Evolutionary conservation across 2,329 filamentous ascomycete genomes (phyloP), one percentile per base, ranked within the genome.

Genomic region (Cercospora sp.): DNA sequence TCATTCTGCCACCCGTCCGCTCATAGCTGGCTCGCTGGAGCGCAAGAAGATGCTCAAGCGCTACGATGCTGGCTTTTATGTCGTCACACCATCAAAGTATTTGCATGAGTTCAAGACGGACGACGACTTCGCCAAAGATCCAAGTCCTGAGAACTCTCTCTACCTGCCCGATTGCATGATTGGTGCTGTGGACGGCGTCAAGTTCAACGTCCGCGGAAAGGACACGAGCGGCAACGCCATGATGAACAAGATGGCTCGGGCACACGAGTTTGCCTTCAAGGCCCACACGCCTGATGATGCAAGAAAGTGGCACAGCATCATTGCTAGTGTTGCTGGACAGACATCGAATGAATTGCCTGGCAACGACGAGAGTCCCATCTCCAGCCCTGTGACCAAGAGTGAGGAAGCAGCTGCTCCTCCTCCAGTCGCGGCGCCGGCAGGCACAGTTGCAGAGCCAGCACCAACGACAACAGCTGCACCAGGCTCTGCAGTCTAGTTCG

Each of bases 31-130:
- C 45, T 90, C 88, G 0, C 86, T 99, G 60, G 93, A 97, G 83
- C 90, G 93, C 77, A 98, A 97, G 82, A 93, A 91, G 69, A 91
- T 97, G 79, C 90, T 97, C 81, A 87, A 93, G 75, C 86, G 90
- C 81, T 95, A 92, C 80, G 89, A 88, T 71, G 88, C 91, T 0
- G 88, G 87, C 65, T 97, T 96, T 84, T 99, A 97, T 78, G 94
- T 95, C 66, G 88, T 98, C 59, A 97, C 93, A 0, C 91, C 93
- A 0, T 87, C 91, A 66, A 93, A 92, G 76, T 99, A 90, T 82
- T 82, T 99, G 67, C 95, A 99, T 82, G 94, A 97, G 80, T 99
- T 97, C 85, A 97, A 97, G 82, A 93, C 96, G 76, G 91, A 92
- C 77, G 94, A 98, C 76, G 86, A 89, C 75, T 85, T 88, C 76